Conservation (phyloP, 2,329 filamentous ascomycete species). For the Diaporthe citri region DNA sequence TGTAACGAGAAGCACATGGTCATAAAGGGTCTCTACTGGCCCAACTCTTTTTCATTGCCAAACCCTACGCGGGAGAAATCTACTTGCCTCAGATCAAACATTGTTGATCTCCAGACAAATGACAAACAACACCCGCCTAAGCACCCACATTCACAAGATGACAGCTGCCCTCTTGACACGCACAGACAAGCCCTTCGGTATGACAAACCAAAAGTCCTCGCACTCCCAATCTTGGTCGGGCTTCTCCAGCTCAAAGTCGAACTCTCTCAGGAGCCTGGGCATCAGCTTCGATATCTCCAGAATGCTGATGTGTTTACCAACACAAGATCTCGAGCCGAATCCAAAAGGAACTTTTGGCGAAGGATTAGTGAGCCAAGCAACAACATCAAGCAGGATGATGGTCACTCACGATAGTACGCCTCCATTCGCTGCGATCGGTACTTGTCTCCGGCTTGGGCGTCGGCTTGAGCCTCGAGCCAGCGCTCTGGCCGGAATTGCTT, state of each 20-base stretch:
- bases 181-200: conserved; percentile 28
- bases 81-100: neutral
- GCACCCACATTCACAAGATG: neutral
- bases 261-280: conserved; percentile 35
- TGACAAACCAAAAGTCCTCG: conserved; percentile 33
- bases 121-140: neutral
- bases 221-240: conserved; percentile 30
- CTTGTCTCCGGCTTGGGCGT: conserved; percentile 10
- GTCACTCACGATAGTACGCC: conserved; percentile 25
- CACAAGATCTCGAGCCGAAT: conserved; percentile 33
- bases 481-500: conserved; percentile 37
- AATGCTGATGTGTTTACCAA: conserved; percentile 36
- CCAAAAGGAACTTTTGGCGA: conserved; percentile 32
- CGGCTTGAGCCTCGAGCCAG: conserved; percentile 36
- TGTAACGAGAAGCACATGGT: no score
- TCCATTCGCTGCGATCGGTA: conserved; percentile 35
- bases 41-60: no score
- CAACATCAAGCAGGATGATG: neutral
- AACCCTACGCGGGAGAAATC: neutral
- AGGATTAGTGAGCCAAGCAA: neutral
- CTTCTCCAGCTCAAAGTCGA: conserved; percentile 35
- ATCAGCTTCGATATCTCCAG: conserved; percentile 37
- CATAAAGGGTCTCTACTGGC: no score
- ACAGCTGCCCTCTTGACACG: conserved; percentile 9
- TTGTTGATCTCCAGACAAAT: neutral